Evolutionary conservation across 805 yeast species (phyloP).

Genomic region (Wickerhamomyces hampshirensis): DNA sequence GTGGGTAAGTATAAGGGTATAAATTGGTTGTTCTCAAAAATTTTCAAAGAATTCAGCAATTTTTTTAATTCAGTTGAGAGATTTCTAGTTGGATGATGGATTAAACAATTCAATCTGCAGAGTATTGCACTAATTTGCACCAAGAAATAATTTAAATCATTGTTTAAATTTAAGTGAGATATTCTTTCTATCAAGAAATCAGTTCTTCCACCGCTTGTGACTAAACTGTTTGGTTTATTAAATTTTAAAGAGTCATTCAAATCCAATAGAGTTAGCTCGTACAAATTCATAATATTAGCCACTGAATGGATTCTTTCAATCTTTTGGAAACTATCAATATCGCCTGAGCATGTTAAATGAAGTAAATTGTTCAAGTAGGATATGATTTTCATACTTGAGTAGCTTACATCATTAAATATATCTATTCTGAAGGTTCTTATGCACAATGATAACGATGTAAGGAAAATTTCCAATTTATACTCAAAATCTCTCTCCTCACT

Average conservation of each 20-base stretch:
- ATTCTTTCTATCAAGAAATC: slow-evolving; percentile 12
- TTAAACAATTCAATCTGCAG: slow-evolving; percentile 16
- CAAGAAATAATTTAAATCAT: slow-evolving; percentile 19
- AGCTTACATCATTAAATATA: slow-evolving; percentile 5
- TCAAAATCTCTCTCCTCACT: no score
- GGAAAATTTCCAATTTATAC: no score
- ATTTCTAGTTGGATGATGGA: slow-evolving; percentile 5
- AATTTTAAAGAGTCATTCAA: slow-evolving; percentile 14
- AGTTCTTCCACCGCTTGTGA: slow-evolving; percentile 6
- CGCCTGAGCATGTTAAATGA: slow-evolving; percentile 3
- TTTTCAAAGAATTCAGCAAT: slow-evolving; percentile 12
- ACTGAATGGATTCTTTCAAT: slow-evolving; percentile 14
- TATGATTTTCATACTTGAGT: slow-evolving; percentile 5
- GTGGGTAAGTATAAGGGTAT: slow-evolving; percentile 13
- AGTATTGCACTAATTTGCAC: slow-evolving; percentile 12
- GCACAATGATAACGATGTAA: slow-evolving; percentile 7
- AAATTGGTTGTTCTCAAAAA: slow-evolving; percentile 18
- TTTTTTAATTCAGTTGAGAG: not conserved
- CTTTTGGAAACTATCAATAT: slow-evolving; percentile 1
- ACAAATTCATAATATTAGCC: slow-evolving; percentile 18
- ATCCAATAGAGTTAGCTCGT: slow-evolving; percentile 18
- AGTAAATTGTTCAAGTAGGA: not conserved
- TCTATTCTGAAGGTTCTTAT: slow-evolving; percentile 2
- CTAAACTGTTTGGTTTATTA: slow-evolving; percentile 7
- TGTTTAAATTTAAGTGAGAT: slow-evolving; percentile 15